Evolutionary conservation across 129 eudicot species (phyloP), one percentile per base, ranked within the genome.

Genomic region (Helichrysum umbraculigerum): DNA sequence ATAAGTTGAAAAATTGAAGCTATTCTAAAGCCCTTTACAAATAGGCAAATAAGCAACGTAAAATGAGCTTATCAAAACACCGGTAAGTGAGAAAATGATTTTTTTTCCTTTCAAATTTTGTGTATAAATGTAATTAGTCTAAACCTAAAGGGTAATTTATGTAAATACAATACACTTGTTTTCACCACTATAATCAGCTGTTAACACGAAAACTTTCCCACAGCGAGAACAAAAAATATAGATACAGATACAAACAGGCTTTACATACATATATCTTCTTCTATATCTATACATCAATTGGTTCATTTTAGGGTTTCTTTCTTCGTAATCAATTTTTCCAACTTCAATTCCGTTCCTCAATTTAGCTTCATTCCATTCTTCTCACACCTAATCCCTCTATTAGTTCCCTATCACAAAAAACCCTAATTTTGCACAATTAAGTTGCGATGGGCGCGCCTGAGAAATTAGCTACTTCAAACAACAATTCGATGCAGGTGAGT

Each of bases 391-490:
- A 77, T 62, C 42, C 44, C 44, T 22, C 70, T n/a, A 66, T 11
- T 56, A 44, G 28, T 14, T 47, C n/a, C n/a, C 16, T 14, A 14
- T 14, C 4, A 35, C 20, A 25, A n/a, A 14, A 16, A 69, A 35
- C 72, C 32, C 20, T 68, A 57, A 66, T 71, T 17, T 25, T 71
- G 39, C 66, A 68, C 9, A 73, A 73, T 5, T 66, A 11, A 44
- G 68, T 2, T 57, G 30, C 10, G 35, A 80, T 80, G 83, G 83
- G 83, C 21, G 83, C 83, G 42, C 83, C 83, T 60, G 83, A 80
- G 83, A 80, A 80, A 68, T 8, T 73, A 22, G 69, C 83, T 80
- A 58, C 79, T 80, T 80, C 83, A 3, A 80, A 74, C 75, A 80
- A 44, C 70, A 80, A 59, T 68, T 80, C 75, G 69, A 73, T 80